Base-by-base conservation (phyloP, 352 stramenopile genomes). In the Globisporangium perplexum region DNA sequence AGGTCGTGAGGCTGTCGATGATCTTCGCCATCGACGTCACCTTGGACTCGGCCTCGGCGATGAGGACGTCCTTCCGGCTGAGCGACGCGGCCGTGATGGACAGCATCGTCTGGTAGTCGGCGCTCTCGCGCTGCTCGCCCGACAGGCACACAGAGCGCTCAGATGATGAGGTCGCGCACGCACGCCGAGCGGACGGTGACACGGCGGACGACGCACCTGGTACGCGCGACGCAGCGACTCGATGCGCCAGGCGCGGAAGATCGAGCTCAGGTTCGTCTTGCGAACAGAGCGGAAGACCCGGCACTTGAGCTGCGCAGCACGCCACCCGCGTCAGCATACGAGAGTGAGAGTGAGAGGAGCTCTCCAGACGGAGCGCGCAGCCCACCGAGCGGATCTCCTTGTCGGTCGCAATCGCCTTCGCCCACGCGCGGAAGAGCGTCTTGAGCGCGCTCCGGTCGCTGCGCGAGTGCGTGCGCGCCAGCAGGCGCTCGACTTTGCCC, bases 21-120 rank as follows among this genome's bases (percentile, higher is more conserved):
- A 90, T 88, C 30, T 75, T 75, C 22, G 75, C 66, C 72, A 93
- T 88, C 41, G 79, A 85, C 26, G 67, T 69, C 15, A 86, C 72
- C 50, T 88, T 89, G 18, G 65, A 71, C 48, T 88, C 74, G 12
- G 72, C 66, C 24, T 88, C 75, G 0, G 68, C 69, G 42, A 93
- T 79, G 50, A 75, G 60, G 17, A 88, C 77, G 49, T 90, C 82
- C 57, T 93, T 93, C 38, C 78, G 79, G 38, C 76, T 89, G 15
- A 89, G 65, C 18, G 80, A 88, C 41, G 81, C 68, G 17, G 77
- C 76, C 4, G 79, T 89, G 61, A 90, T 75, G 0, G 80, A 89
- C 20, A 90, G 57, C 77, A 90, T 90, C n/a, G 76, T 72, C 63
- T 93, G 79, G 59, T 89, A 90, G 47, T 93, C 82, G 35, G 70